These are phyloP conservation scores for Hypoxylon sp. DNA, from an alignment of 2,329 filamentous ascomycete genomes.

Conservation along the genomic window DNA sequence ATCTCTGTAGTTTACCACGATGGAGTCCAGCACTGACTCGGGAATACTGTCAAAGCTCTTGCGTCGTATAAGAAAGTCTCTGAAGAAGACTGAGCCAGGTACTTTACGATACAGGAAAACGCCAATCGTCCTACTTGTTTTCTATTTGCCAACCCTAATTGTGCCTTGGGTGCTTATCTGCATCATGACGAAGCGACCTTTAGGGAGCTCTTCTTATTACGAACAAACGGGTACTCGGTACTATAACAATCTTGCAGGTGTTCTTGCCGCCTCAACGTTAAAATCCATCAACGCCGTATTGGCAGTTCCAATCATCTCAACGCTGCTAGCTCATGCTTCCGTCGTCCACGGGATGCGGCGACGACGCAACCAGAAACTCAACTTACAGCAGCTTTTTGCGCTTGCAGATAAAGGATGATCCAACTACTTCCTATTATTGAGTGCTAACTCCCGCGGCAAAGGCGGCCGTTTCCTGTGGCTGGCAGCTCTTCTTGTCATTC, in stretches of 20 bases:
- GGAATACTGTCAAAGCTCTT: no score
- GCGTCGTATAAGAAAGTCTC: no score
- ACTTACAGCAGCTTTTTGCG: slow-evolving; percentile 34
- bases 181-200: slow-evolving; percentile 22
- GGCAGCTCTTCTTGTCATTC: slow-evolving; percentile 18
- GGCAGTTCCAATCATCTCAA: slow-evolving; percentile 32
- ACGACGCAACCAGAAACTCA: slow-evolving; percentile 24
- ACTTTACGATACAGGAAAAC: slow-evolving; percentile 18
- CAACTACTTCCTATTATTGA: slow-evolving; percentile 20
- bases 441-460: slow-evolving; percentile 5
- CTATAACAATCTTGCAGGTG: background rate
- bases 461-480: slow-evolving; percentile 24
- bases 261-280: slow-evolving; percentile 7
- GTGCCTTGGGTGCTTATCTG: slow-evolving; percentile 27
- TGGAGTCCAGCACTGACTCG: no score
- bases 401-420: slow-evolving; percentile 38
- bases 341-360: slow-evolving; percentile 35
- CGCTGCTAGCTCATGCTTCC: slow-evolving; percentile 31
- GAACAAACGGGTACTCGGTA: slow-evolving; percentile 10
- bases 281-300: slow-evolving; percentile 28
- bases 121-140: slow-evolving; percentile 7
- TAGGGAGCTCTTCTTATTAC: slow-evolving; percentile 20
- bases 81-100: no score
- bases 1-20: no score
- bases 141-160: slow-evolving; percentile 30